Evolutionary conservation across 1,284 basidiomycete species (phyloP).

Genomic region (Amylostereum areolatum): DNA sequence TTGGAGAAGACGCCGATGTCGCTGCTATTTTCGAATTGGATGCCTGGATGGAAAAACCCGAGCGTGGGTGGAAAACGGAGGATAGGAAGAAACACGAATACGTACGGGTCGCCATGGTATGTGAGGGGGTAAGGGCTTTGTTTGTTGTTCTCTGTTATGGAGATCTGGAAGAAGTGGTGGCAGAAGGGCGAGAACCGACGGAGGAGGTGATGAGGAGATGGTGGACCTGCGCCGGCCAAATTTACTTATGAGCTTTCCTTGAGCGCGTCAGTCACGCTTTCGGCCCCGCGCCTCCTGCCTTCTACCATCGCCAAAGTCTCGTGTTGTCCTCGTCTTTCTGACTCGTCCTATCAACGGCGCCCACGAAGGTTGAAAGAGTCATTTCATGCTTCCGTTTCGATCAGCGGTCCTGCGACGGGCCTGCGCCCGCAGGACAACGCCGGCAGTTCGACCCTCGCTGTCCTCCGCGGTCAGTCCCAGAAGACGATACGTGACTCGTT

Average conservation of each 20-base stretch:
- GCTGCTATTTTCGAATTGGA: constrained; percentile 96
- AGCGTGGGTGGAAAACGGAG: not conserved
- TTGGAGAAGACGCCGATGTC: constrained; percentile 94
- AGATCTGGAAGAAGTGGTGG: not conserved
- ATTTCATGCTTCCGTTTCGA: no score
- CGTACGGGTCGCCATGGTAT: constrained; percentile 64
- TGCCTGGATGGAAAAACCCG: constrained; percentile 40
- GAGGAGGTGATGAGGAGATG: not conserved
- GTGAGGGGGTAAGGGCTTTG: constrained; percentile 5
- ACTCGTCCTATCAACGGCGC: no score
- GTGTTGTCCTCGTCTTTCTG: no score
- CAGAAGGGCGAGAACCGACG: not conserved
- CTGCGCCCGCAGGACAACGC: no score
- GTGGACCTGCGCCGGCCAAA: not conserved
- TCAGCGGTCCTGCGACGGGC: no score
- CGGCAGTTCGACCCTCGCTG: no score
- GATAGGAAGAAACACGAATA: constrained; percentile 3
- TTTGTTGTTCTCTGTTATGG: not conserved
- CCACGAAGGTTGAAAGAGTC: no score
- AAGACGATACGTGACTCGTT: not conserved
- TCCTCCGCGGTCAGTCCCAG: no score
- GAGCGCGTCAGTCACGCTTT: no score
- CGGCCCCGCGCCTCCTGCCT: no score
- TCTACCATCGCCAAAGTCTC: no score
- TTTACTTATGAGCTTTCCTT: no score